phyloP scores from a whole-genome alignment of 2,329 filamentous ascomycete genomes.

The Fusarium liriodendri region DNA sequence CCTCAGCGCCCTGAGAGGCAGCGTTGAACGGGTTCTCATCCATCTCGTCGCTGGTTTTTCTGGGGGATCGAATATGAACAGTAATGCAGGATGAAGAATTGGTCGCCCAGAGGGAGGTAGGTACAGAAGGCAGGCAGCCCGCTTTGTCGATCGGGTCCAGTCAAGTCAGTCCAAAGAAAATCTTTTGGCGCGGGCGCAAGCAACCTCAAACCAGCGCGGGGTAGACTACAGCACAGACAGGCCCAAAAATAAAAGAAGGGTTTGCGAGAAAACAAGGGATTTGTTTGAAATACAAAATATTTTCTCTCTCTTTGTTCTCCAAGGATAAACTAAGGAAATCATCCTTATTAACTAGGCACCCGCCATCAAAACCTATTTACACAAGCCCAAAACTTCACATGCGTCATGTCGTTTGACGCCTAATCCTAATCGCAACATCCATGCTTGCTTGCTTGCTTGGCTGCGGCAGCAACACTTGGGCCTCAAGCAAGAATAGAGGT shows the following conservation, averaged over 20 bases:
- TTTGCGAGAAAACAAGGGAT: background rate
- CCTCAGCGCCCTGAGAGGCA: slow-evolving; percentile 48
- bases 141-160: slow-evolving; percentile 28
- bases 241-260: background rate
- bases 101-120: slow-evolving; percentile 6
- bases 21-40: slow-evolving; percentile 40
- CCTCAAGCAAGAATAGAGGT: background rate
- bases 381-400: slow-evolving; percentile 14
- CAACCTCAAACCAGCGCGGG: slow-evolving; percentile 35
- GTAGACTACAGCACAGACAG: slow-evolving; percentile 13
- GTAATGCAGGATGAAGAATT: slow-evolving; percentile 46
- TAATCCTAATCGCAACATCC: slow-evolving; percentile 21
- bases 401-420: slow-evolving; percentile 38
- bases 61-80: slow-evolving; percentile 13
- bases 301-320: background rate
- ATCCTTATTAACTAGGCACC: background rate
- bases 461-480: background rate
- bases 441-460: background rate
- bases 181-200: slow-evolving; percentile 35
- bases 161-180: slow-evolving; percentile 38
- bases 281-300: background rate
- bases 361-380: background rate
- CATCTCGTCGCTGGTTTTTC: slow-evolving; percentile 34
- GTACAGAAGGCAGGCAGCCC: background rate
- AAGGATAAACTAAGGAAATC: background rate